Percentiles rank a stretch among this genome's conserved stretches.
Conservation (phyloP, 2,329 filamentous ascomycete species). For the Penicillium sp. region DNA sequence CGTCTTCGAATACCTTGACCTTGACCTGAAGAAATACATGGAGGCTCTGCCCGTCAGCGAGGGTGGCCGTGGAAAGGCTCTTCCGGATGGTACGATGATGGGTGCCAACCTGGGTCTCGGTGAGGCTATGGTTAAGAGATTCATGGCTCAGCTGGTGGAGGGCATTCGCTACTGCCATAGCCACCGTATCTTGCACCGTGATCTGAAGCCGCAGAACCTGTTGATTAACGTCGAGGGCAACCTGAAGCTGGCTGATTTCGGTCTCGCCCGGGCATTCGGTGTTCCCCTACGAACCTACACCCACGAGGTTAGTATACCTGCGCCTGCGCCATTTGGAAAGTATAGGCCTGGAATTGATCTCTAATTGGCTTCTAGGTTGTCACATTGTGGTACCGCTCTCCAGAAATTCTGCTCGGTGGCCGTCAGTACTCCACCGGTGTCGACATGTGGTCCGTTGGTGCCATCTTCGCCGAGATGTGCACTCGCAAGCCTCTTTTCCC, state of each 20-base stretch:
- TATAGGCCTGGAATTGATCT: background rate
- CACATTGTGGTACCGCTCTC: slow-evolving; percentile 88
- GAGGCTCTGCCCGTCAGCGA: slow-evolving; percentile 81
- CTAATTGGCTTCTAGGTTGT: slow-evolving; percentile 60
- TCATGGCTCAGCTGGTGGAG: slow-evolving; percentile 84
- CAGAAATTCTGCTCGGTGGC: slow-evolving; percentile 86
- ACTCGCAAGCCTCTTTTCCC: slow-evolving; percentile 90
- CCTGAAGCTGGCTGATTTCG: slow-evolving; percentile 87
- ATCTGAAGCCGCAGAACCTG: slow-evolving; percentile 88
- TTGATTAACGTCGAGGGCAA: slow-evolving; percentile 85
- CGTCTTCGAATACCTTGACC: slow-evolving; percentile 86
- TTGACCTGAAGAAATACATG: slow-evolving; percentile 96
- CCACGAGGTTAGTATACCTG: slow-evolving; percentile 63
- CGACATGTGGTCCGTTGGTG: slow-evolving; percentile 94
- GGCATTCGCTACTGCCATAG: slow-evolving; percentile 87
- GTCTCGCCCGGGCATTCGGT: slow-evolving; percentile 84
- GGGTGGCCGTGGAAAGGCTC: slow-evolving; percentile 78
- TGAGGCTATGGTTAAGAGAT: slow-evolving; percentile 83
- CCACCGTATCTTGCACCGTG: slow-evolving; percentile 82
- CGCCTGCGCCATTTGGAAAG: background rate
- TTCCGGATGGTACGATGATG: slow-evolving; percentile 72
- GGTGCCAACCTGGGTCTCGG: slow-evolving; percentile 70
- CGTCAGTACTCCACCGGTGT: slow-evolving; percentile 92
- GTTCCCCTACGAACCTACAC: slow-evolving; percentile 90
- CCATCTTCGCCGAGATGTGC: slow-evolving; percentile 96